Evolutionary conservation across 306 rosid species (phyloP).

Genomic region (Trichosanthes truncata): DNA sequence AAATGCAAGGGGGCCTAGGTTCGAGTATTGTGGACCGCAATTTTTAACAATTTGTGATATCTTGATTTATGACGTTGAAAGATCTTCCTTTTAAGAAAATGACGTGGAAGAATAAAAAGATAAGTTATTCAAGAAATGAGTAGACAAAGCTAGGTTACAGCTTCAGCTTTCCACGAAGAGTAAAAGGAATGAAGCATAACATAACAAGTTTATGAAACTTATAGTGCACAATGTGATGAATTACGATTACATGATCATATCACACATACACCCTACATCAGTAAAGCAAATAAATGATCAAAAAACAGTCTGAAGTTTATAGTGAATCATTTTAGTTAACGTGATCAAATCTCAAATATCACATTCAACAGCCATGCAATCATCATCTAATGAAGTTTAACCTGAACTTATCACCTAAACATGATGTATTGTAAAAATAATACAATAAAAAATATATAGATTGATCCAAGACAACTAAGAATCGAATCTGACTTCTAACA

Average conservation of each 20-base stretch:
- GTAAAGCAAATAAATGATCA: not conserved
- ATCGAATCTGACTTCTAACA: not conserved
- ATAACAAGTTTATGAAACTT: not conserved
- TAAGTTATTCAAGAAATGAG: not conserved
- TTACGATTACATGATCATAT: not conserved
- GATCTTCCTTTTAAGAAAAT: not conserved
- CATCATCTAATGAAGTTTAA: not conserved
- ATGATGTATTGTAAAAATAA: not conserved
- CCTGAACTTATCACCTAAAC: not conserved
- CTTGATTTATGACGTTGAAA: not conserved
- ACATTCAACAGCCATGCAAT: not conserved
- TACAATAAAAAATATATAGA: not conserved
- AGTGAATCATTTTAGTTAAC: not conserved
- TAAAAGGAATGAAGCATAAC: too few species aligned
- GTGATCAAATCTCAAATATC: not conserved
- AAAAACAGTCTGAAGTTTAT: not conserved
- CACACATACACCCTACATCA: not conserved
- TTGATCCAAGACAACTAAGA: not conserved
- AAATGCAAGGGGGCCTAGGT: too few species aligned
- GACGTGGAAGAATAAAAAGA: not conserved
- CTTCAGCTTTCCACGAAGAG: not conserved
- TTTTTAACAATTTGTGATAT: not conserved
- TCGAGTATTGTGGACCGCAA: too few species aligned
- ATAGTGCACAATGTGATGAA: not conserved
- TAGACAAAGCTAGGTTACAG: not conserved